phyloP scores from a whole-genome alignment of 768 basidiomycete species.

The Phlegmacium glaucopus region DNA sequence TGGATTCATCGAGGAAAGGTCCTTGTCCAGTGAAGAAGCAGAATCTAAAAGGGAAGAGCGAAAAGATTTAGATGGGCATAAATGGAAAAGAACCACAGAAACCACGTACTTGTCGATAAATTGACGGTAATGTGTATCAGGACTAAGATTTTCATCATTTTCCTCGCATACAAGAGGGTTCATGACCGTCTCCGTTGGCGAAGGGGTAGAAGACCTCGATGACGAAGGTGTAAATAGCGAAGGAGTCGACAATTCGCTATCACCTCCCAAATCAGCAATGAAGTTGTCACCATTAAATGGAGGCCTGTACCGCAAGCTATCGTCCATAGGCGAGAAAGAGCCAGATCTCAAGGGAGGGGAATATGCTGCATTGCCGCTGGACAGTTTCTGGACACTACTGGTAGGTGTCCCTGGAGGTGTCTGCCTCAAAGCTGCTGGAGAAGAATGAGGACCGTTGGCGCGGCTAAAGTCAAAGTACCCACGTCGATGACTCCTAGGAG shows the following conservation, averaged over 20 bases:
- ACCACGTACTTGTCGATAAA: conserved; percentile 61
- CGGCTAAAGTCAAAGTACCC: conserved; percentile 51
- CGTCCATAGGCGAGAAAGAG: conserved; percentile 33
- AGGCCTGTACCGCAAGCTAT: conserved; percentile 8
- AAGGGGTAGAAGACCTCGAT: conserved; percentile 39
- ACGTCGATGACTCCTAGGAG: conserved; percentile 49
- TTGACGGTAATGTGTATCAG: conserved; percentile 50
- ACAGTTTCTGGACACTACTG: conserved; percentile 9
- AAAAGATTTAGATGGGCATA: conserved; percentile 10
- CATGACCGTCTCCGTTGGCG: conserved; percentile 34
- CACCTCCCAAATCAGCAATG: background rate
- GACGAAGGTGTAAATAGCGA: conserved; percentile 40
- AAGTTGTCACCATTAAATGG: background rate
- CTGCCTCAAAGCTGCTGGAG: conserved; percentile 26
- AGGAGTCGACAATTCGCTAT: conserved; percentile 43
- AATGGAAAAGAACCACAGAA: background rate
- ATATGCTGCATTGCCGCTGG: conserved; percentile 8
- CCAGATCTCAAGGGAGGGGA: conserved; percentile 26
- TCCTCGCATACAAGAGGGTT: conserved; percentile 10
- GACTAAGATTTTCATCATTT: conserved; percentile 17
- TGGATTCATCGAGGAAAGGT: conserved; percentile 8
- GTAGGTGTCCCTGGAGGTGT: conserved; percentile 50
- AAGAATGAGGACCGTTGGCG: conserved; percentile 10
- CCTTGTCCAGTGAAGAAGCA: conserved; percentile 77
- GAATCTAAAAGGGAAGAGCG: conserved; percentile 43